Evolutionary conservation across 1,284 basidiomycete species (phyloP).

Genomic region (Singerocomus rubriflavus): DNA sequence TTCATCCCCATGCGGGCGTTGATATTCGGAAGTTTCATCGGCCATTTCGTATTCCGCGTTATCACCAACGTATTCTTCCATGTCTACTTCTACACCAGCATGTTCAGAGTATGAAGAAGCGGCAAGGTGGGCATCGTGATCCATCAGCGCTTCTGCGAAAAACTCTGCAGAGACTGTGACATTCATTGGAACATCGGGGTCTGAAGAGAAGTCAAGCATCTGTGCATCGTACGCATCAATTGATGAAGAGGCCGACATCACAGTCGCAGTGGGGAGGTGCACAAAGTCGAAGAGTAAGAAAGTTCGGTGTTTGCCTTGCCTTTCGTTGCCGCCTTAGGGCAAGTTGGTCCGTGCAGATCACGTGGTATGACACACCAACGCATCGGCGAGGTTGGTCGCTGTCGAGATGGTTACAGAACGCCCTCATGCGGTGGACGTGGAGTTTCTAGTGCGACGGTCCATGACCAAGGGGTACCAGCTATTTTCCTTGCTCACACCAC

Average conservation of each 20-base stretch:
- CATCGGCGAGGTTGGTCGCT: not conserved
- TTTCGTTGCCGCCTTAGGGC: slow-evolving; percentile 26
- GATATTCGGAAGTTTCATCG: slow-evolving; percentile 37
- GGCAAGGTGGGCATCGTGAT: slow-evolving; percentile 47
- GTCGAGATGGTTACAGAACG: slow-evolving; percentile 15
- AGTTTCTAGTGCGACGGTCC: slow-evolving; percentile 54
- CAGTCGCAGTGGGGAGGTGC: slow-evolving; percentile 13
- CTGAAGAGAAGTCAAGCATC: slow-evolving; percentile 64
- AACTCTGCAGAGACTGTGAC: slow-evolving; percentile 43
- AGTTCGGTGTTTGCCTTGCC: slow-evolving; percentile 16
- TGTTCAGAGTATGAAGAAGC: slow-evolving; percentile 35
- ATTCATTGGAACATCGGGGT: slow-evolving; percentile 65
- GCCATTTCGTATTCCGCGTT: slow-evolving; percentile 72
- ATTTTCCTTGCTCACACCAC: slow-evolving; percentile 57
- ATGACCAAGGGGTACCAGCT: slow-evolving; percentile 65
- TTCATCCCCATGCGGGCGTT: slow-evolving; percentile 33
- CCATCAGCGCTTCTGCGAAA: slow-evolving; percentile 60
- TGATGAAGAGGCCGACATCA: slow-evolving; percentile 36
- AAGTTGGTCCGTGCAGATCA: slow-evolving; percentile 34
- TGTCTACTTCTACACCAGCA: slow-evolving; percentile 63
- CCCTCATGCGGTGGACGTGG: slow-evolving; percentile 24
- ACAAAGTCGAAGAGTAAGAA: slow-evolving; percentile 14
- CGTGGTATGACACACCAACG: slow-evolving; percentile 18
- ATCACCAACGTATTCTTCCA: slow-evolving; percentile 57
- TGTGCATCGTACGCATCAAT: slow-evolving; percentile 60